These are phyloP conservation scores for Sequoiadendron giganteum DNA, from an alignment of 75 land plant species.

Conservation along the genomic window DNA sequence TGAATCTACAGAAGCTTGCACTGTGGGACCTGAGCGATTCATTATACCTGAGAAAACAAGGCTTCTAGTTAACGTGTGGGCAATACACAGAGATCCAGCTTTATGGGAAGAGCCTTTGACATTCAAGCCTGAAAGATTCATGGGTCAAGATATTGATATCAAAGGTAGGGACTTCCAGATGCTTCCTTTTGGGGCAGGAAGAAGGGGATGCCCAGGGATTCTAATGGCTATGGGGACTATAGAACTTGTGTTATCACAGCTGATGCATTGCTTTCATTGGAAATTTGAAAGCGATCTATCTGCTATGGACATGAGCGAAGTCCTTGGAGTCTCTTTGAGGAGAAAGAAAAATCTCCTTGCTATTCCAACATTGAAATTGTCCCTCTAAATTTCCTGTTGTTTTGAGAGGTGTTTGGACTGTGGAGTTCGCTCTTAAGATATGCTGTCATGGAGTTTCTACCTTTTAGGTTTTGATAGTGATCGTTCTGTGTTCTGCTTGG, in stretches of 20 bases:
- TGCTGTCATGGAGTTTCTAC: too few species aligned
- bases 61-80: conserved; percentile 6
- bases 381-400: not conserved
- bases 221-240: not conserved
- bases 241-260: not conserved
- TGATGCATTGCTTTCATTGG: not conserved
- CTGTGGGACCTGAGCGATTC: not conserved
- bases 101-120: not conserved
- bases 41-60: not conserved
- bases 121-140: conserved; percentile 5
- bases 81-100: not conserved
- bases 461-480: too few species aligned
- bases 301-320: not conserved
- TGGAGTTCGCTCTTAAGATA: too few species aligned
- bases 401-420: too few species aligned
- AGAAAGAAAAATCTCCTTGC: not conserved
- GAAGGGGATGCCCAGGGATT: not conserved
- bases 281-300: not conserved
- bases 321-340: not conserved
- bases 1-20: not conserved
- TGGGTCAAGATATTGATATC: not conserved
- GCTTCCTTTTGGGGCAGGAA: conserved; percentile 3
- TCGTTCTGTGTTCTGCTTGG: too few species aligned
- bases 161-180: not conserved
- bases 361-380: not conserved